Evolutionary conservation across 495 filamentous ascomycete genomes (phyloP).

Genomic region (Penicillium fimorum): DNA sequence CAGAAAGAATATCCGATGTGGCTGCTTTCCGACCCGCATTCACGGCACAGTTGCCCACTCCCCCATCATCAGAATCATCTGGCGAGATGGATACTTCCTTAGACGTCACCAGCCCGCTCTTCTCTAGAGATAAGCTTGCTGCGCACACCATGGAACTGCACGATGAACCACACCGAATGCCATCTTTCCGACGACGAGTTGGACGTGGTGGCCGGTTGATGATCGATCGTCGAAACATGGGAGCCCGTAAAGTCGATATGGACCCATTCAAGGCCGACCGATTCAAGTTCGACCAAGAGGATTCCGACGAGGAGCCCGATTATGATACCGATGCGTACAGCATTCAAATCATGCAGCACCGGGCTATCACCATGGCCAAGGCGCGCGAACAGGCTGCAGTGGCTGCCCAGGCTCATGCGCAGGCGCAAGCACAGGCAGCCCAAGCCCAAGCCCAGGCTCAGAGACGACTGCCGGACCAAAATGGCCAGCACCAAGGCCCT

Average conservation of each 20-base stretch:
- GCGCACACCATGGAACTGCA: conserved; percentile 47
- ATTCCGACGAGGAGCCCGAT: conserved; percentile 67
- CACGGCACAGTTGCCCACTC: conserved; percentile 80
- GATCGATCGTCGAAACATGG: conserved; percentile 67
- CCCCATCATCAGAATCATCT: conserved; percentile 75
- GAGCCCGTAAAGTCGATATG: conserved; percentile 50
- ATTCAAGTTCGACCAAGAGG: conserved; percentile 76
- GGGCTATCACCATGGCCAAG: conserved; percentile 62
- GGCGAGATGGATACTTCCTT: conserved; percentile 52
- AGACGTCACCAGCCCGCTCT: conserved; percentile 42
- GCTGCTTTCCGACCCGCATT: conserved; percentile 71
- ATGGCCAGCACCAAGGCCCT: conserved; percentile 27
- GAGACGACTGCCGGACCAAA: conserved; percentile 45
- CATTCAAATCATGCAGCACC: conserved; percentile 67
- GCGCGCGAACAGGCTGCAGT: conserved; percentile 48
- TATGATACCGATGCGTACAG: conserved; percentile 72
- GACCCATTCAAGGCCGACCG: conserved; percentile 61
- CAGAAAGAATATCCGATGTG: conserved; percentile 55
- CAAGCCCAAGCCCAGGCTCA: conserved; percentile 37
- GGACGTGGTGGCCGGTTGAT: conserved; percentile 76
- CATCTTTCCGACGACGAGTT: conserved; percentile 65
- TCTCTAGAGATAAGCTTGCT: conserved; percentile 50
- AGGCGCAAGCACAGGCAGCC: conserved; percentile 46
- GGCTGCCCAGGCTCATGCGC: conserved; percentile 47
- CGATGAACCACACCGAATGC: conserved; percentile 48